phyloP scores from a whole-genome alignment of 305 asterid species.

The Galium porrigens region DNA sequence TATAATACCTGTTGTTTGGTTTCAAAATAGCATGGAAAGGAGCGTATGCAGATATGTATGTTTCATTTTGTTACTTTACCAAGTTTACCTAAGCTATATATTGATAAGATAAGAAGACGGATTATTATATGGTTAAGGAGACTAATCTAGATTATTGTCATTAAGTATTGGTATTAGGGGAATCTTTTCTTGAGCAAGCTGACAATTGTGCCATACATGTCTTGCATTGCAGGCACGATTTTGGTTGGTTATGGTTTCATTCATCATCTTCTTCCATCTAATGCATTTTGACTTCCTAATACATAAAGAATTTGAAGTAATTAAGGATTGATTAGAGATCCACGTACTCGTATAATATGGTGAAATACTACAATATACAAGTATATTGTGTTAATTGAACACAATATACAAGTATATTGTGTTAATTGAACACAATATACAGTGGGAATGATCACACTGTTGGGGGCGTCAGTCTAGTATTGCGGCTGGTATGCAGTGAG shows the following conservation, averaged over 20 bases:
- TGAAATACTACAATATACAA: too few relatives aligned
- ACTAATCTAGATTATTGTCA: neutral
- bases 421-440: too few relatives aligned
- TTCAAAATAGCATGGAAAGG: neutral
- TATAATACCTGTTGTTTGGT: neutral
- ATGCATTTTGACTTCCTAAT: conserved; percentile 10
- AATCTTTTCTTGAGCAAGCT: conserved; percentile 10
- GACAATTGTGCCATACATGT: neutral
- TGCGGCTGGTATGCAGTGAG: too few relatives aligned
- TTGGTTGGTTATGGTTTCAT: conserved; percentile 2
- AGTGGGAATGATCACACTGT: too few relatives aligned
- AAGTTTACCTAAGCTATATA: neutral
- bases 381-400: too few relatives aligned
- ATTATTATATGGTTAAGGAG: neutral
- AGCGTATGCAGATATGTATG: neutral
- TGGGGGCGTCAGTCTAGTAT: too few relatives aligned
- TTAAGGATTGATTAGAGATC: conserved; percentile 7
- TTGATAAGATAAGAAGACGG: neutral
- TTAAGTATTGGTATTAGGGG: neutral
- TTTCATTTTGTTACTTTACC: neutral
- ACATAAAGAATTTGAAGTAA: conserved; percentile 3
- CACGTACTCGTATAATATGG: too few relatives aligned
- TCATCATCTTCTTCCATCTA: neutral
- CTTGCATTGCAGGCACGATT: neutral
- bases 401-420: too few relatives aligned